Evolutionary conservation across 164 flowering plant genomes (phyloP), one percentile per base, ranked within the genome.

Genomic region (Berberis vulgaris): DNA sequence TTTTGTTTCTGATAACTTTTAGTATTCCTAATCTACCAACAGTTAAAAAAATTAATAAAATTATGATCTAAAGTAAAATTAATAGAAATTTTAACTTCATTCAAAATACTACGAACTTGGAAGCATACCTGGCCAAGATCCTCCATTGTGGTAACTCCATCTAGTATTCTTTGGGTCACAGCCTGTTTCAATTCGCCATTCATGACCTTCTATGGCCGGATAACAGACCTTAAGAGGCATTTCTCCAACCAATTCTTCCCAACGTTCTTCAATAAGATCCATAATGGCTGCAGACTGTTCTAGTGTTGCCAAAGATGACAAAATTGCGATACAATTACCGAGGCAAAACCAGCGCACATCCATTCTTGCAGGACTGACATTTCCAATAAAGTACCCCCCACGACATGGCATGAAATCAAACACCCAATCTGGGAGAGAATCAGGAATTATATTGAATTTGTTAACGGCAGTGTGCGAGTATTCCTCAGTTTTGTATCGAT

Each of bases 391-490:
- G 59, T 72, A 72, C 43, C 75, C 75, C 26, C 75, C 75, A 41
- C 72, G 59, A 54, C 46, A 68, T 61, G 75, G 75, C 75, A 72
- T 72, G 26, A 72, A 72, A 57, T 72, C 75, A 57, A 72, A 72
- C 13, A 72, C 75, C 75, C 75, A 72, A n/a, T 68, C 72, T 47
- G 75, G 72, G 52, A 72, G 68, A 3, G 75, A 72, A 60, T 72
- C 75, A 41, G 75, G 75, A 60, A 72, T 72, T 45, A 72, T 72
- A 57, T 72, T 72, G 53, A 72, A 72, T 45, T 72, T 72, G 43
- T 72, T 72, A 40, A 72, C 72, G 2, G 75, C 75, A 12, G 75
- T 72, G 65, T 72, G 75, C 13, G 72, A 72, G 65, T 72, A 72
- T 49, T 72, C 75, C 61, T 72, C 75, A 12, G 75, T 72, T 57